phyloP scores from a whole-genome alignment of 164 flowering plant species.

The Vitis rupestris region DNA sequence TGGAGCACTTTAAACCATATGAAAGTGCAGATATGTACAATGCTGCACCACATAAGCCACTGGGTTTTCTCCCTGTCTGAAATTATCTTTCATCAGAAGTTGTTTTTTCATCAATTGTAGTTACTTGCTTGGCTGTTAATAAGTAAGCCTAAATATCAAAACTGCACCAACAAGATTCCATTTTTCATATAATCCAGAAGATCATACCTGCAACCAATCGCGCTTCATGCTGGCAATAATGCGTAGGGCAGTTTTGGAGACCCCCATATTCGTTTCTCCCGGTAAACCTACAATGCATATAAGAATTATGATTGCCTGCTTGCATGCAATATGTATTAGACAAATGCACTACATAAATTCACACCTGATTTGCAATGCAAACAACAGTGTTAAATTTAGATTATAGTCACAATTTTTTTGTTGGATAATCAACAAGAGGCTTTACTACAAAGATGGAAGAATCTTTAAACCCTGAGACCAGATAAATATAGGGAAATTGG shows the following conservation, averaged over 20 bases:
- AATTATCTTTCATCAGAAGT: background rate
- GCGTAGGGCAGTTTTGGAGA: constrained; percentile 60
- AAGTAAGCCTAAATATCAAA: too few relatives aligned
- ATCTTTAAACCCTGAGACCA: too few relatives aligned
- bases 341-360: too few relatives aligned
- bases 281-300: constrained; percentile 42
- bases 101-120: too few relatives aligned
- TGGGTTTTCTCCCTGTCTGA: constrained; percentile 59
- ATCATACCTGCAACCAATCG: constrained; percentile 90
- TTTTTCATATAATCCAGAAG: background rate
- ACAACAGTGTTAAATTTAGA: too few relatives aligned
- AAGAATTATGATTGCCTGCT: background rate
- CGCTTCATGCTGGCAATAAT: constrained; percentile 91
- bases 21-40: constrained; percentile 83
- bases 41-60: constrained; percentile 80
- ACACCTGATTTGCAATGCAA: too few relatives aligned
- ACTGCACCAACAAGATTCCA: background rate
- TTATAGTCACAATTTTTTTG: too few relatives aligned
- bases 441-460: too few relatives aligned
- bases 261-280: constrained; percentile 31
- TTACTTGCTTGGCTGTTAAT: too few relatives aligned
- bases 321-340: background rate
- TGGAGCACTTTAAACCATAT: constrained; percentile 67
- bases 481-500: too few relatives aligned
- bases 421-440: too few relatives aligned